A percentile compares a stretch with the other conserved stretches of the same genome.
Conservation (phyloP, 2,329 filamentous ascomycete genomes). For the Talaromyces pinophilus region DNA sequence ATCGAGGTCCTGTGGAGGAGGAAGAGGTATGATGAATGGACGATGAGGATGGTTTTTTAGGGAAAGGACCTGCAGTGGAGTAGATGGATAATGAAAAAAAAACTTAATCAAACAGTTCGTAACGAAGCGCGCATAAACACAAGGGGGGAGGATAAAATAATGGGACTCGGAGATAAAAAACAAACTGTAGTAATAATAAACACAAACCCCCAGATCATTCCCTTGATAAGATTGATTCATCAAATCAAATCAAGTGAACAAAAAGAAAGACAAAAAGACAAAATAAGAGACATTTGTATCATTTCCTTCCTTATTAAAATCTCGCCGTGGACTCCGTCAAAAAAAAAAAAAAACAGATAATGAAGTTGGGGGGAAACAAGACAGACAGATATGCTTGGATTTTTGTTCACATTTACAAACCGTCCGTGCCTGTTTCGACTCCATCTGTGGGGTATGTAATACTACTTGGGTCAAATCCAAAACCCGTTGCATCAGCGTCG, state of each 20-base stretch:
- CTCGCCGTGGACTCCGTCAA: slow-evolving; percentile 14
- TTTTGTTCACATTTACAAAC: slow-evolving; percentile 15
- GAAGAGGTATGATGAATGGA: not conserved
- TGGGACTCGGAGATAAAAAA: not conserved
- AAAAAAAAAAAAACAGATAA: not conserved
- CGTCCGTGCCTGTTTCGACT: slow-evolving; percentile 43
- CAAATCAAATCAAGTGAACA: not conserved
- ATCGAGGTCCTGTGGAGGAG: not conserved
- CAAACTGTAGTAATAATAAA: not conserved
- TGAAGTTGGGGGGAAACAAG: slow-evolving; percentile 18
- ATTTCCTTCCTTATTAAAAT: slow-evolving; percentile 15
- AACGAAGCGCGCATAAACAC: slow-evolving; percentile 4
- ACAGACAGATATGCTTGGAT: slow-evolving; percentile 12
- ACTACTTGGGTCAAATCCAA: slow-evolving; percentile 47
- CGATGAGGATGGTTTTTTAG: not conserved
- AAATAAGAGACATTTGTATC: slow-evolving; percentile 22
- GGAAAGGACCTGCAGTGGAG: not conserved
- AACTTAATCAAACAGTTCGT: not conserved
- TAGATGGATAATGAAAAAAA: too few relatives aligned
- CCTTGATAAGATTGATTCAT: not conserved
- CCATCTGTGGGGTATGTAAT: slow-evolving; percentile 43
- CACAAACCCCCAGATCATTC: not conserved
- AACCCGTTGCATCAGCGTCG: slow-evolving; percentile 46
- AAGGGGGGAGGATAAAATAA: not conserved
- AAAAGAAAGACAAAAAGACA: slow-evolving; percentile 21